Percentiles rank a stretch among this genome's conserved stretches.
Evolutionary conservation across 495 filamentous ascomycete genomes (phyloP).

Genomic region (Cenococcum geophilum): DNA sequence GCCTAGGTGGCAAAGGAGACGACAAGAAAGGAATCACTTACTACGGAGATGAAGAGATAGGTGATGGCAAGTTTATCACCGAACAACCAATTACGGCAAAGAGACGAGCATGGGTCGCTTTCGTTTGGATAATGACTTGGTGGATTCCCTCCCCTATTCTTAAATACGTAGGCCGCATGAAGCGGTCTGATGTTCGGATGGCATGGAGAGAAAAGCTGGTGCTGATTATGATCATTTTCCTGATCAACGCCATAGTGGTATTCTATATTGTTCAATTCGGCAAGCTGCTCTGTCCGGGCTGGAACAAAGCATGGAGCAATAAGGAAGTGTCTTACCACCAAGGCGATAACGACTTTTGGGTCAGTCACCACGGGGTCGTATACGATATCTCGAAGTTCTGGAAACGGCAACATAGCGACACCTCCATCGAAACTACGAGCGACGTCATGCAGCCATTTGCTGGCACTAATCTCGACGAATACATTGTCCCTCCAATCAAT

Average conservation of each 20-base stretch:
- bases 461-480: slow-evolving; percentile 72
- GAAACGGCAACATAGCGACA: slow-evolving; percentile 74
- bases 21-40: slow-evolving; percentile 60
- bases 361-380: slow-evolving; percentile 80
- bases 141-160: slow-evolving; percentile 90
- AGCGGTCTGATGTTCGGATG: slow-evolving; percentile 91
- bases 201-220: slow-evolving; percentile 96
- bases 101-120: slow-evolving; percentile 69
- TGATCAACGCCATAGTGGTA: slow-evolving; percentile 77
- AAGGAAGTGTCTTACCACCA: slow-evolving; percentile 67
- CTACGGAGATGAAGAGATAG: slow-evolving; percentile 72
- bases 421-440: slow-evolving; percentile 49
- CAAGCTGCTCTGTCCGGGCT: slow-evolving; percentile 78
- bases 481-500: slow-evolving; percentile 76
- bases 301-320: slow-evolving; percentile 79
- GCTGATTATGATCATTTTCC: slow-evolving; percentile 67
- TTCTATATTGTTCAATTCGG: slow-evolving; percentile 93
- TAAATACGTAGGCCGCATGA: slow-evolving; percentile 84
- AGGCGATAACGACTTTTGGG: slow-evolving; percentile 72
- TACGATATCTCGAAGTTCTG: slow-evolving; percentile 92
- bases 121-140: slow-evolving; percentile 84
- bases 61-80: slow-evolving; percentile 67
- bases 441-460: slow-evolving; percentile 69
- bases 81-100: slow-evolving; percentile 55
- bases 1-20: slow-evolving; percentile 80